These are phyloP conservation scores for Pezicula radicicola DNA, from an alignment of 2,329 filamentous ascomycete genomes.

Conservation along the genomic window DNA sequence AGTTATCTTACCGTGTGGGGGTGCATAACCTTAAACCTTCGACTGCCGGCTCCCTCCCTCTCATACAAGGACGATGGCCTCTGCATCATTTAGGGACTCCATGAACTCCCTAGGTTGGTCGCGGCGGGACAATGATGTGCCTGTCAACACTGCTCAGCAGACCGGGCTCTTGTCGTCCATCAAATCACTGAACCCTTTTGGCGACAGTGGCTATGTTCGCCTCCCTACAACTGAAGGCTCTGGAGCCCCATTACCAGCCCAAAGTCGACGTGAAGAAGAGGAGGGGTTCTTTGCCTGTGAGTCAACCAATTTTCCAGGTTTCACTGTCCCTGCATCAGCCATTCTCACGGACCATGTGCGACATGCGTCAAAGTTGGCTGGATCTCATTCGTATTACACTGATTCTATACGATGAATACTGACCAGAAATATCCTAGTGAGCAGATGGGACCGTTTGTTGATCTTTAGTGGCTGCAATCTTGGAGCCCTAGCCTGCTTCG, in stretches of 20 bases:
- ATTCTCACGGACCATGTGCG: constrained; percentile 22
- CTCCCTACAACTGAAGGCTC: constrained; percentile 81
- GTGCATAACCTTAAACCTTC: constrained; percentile 11
- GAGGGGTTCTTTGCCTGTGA: constrained; percentile 95
- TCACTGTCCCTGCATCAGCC: constrained; percentile 27
- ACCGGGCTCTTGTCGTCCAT: constrained; percentile 77
- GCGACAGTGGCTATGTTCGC: constrained; percentile 80
- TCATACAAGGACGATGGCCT: constrained; percentile 62
- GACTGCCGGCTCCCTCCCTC: constrained; percentile 17
- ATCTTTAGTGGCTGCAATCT: constrained; percentile 91
- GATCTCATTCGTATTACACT: constrained; percentile 17
- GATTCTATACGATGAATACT: constrained; percentile 19
- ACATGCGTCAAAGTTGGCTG: constrained; percentile 20
- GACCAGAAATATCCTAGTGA: constrained; percentile 61
- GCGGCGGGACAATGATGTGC: constrained; percentile 73
- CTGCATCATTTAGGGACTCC: constrained; percentile 85
- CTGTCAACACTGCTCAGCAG: constrained; percentile 69
- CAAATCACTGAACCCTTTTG: constrained; percentile 85
- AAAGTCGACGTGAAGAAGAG: constrained; percentile 85
- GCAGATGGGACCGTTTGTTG: constrained; percentile 92
- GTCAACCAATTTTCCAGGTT: constrained; percentile 39
- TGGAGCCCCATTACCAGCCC: constrained; percentile 82
- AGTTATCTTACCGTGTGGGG: constrained; percentile 4
- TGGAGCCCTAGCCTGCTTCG: constrained; percentile 85
- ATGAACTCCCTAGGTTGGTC: constrained; percentile 96